Base-by-base conservation (phyloP, 768 basidiomycete genomes). In the Tylopilus sp. region DNA sequence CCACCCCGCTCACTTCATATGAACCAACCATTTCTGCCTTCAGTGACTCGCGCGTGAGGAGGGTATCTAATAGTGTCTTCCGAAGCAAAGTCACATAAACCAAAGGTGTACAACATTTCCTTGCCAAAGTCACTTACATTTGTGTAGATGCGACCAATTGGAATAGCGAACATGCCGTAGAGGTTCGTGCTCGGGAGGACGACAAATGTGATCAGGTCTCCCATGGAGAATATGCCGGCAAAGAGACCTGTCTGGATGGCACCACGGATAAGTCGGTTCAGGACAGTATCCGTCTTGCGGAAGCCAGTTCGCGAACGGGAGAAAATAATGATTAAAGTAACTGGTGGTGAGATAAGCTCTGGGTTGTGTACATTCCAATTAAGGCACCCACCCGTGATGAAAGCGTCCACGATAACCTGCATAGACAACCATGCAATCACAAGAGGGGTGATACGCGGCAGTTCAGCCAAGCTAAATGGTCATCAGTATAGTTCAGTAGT, bases 341-440 rank as follows among this genome's bases (percentile, higher is more conserved):
- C 40, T 41, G 28, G 15, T 6, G 5, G 13, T 33, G 18, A 7
- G 12, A 33, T 33, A 33, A 33, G 31, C 12, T 13, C 31, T 33
- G 13, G 11, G 12, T 15, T 15, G 15, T 33, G 31, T 33, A 33
- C 31, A 33, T 13, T 33, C 4, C 13, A 15, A 33, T 13, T 13
- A 11, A 31, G 30, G 30, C 30, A 12, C 54, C 13, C 33, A 79
- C 79, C 50, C 1, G 77, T 77, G 45, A 80, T 76, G 18, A 73
- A 45, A 4, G 71, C 28, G 56, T 80, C 79, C 1, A 74, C 70
- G 21, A 51, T 47, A 6, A 77, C 75, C 54, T 79, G 79, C 61
- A 75, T 71, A 0, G 63, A 66, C 12, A 80, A 61, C 79, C 78
- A 79, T 25, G 72, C 72, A 18, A 69, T 75, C n/a, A 77, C 78